Evolutionary conservation across 192 early-diverging fungal species (phyloP).

Genomic region (Thoreauomyces humboldtii): DNA sequence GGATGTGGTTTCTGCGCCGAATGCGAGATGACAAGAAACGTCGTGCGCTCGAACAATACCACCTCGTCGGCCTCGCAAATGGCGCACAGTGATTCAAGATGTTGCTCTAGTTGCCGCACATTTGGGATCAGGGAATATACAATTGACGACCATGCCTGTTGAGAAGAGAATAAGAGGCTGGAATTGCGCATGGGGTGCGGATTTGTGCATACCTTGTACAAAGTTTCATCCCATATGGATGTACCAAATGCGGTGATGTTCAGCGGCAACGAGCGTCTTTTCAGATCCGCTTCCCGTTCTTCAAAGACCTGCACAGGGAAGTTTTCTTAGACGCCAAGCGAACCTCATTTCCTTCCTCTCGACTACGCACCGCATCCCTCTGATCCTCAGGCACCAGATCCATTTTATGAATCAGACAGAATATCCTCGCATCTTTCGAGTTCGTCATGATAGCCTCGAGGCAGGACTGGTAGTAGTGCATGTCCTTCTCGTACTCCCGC

Average conservation of each 20-base stretch:
- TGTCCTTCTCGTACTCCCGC: conserved; percentile 85
- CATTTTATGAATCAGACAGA: conserved; percentile 98
- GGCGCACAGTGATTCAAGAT: conserved; percentile 74
- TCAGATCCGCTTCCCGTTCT: conserved; percentile 64
- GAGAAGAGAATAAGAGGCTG: neutral
- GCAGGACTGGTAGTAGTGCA: conserved; percentile 86
- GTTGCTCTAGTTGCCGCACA: conserved; percentile 72
- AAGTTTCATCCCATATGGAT: conserved; percentile 89
- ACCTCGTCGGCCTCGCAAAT: conserved; percentile 93
- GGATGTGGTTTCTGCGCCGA: conserved; percentile 54
- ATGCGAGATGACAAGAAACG: conserved; percentile 93
- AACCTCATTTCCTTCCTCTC: no score
- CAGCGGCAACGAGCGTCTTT: conserved; percentile 64
- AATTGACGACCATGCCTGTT: conserved; percentile 94
- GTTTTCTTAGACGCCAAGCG: neutral
- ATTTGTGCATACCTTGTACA: conserved; percentile 84
- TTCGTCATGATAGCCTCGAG: conserved; percentile 76
- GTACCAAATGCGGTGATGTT: conserved; percentile 71
- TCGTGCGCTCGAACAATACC: conserved; percentile 90
- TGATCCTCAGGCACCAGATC: conserved; percentile 82
- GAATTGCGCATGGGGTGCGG: neutral
- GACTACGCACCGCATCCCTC: conserved; percentile 59
- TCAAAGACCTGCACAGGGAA: conserved; percentile 59
- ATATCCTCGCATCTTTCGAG: conserved; percentile 88
- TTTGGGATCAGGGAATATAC: conserved; percentile 95